phyloP scores from a whole-genome alignment of 257 asterid genomes.

The Solanum pennellii region DNA sequence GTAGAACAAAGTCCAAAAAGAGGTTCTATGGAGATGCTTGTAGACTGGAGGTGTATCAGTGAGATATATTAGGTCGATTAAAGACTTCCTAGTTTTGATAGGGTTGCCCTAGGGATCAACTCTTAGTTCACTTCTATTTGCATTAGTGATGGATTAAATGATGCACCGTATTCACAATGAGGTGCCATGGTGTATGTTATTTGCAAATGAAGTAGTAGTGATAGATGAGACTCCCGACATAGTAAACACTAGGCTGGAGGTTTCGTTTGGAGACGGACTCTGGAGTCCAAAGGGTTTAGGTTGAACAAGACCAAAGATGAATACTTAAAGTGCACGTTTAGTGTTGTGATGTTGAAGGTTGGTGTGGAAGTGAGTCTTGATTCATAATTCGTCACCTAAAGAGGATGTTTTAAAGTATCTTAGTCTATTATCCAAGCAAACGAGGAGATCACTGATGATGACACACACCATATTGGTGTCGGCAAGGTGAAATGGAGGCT shows the following conservation, averaged over 20 bases:
- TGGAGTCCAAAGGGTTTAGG: background rate
- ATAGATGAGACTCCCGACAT: background rate
- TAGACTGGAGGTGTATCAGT: background rate
- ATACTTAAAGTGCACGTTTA: background rate
- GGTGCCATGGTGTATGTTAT: background rate
- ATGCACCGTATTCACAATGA: background rate
- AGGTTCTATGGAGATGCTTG: background rate
- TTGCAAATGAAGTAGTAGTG: background rate
- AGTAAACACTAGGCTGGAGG: background rate
- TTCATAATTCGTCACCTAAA: background rate
- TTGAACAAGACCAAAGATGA: background rate
- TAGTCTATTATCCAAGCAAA: background rate
- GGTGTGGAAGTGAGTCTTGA: background rate
- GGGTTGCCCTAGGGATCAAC: background rate
- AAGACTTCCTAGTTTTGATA: background rate
- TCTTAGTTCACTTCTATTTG: background rate
- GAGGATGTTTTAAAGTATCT: background rate
- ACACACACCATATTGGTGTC: background rate
- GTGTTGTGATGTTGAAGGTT: background rate
- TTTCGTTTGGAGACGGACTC: background rate
- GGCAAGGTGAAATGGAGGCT: background rate
- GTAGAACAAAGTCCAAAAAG: background rate
- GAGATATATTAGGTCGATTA: background rate
- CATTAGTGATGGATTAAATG: background rate
- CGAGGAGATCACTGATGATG: background rate